Percentiles rank a stretch among this genome's conserved stretches.
phyloP scores from a whole-genome alignment of 2,329 filamentous ascomycete genomes.

The Alternaria triticimaculans region DNA sequence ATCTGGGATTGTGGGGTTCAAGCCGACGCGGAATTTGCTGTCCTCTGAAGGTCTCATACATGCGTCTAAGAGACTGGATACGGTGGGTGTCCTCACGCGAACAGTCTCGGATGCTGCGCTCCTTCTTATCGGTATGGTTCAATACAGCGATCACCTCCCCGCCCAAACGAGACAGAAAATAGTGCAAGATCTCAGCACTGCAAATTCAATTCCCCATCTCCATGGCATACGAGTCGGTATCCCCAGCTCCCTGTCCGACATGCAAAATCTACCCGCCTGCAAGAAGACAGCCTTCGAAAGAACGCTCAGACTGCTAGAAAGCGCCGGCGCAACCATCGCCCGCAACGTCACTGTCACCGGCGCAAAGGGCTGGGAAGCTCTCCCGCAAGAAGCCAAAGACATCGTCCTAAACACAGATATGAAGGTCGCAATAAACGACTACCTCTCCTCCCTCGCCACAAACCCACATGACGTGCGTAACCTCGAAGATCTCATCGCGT shows the following conservation, averaged over 20 bases:
- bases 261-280: background rate
- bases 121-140: constrained; percentile 51
- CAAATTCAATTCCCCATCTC: constrained; percentile 15
- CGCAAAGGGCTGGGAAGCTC: constrained; percentile 49
- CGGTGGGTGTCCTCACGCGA: constrained; percentile 59
- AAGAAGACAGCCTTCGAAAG: constrained; percentile 10
- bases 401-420: constrained; percentile 64
- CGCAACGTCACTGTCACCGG: constrained; percentile 44
- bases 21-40: constrained; percentile 56
- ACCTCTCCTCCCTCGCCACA: constrained; percentile 59
- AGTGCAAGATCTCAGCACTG: background rate
- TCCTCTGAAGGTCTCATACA: constrained; percentile 66
- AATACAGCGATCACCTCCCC: background rate
- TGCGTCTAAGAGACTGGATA: constrained; percentile 60
- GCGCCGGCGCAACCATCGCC: constrained; percentile 16
- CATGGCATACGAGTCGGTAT: constrained; percentile 14
- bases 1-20: constrained; percentile 25
- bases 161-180: background rate
- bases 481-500: constrained; percentile 59
- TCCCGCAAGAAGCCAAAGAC: constrained; percentile 34
- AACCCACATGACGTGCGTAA: constrained; percentile 63
- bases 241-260: background rate
- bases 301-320: constrained; percentile 4
- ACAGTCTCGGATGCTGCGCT: constrained; percentile 59
- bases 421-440: constrained; percentile 59